Evolutionary conservation across 1,284 basidiomycete species (phyloP).

Genomic region (Cryptococcus floricola): DNA sequence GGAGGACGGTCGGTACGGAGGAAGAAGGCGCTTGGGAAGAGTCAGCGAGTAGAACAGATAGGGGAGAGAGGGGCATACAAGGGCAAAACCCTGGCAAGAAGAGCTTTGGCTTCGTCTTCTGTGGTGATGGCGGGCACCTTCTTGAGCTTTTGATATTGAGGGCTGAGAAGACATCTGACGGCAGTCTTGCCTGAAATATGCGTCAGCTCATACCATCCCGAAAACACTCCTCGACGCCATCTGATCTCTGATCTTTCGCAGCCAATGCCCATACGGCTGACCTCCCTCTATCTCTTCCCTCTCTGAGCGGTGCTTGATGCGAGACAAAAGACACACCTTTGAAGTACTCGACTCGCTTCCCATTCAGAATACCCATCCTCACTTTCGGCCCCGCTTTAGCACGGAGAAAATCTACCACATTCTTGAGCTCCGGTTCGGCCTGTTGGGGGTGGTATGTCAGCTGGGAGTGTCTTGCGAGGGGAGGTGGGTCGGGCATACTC

Average conservation of each 20-base stretch:
- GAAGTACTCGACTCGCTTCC: slow-evolving; percentile 96
- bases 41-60: background rate
- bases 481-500: background rate
- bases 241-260: too few relatives aligned
- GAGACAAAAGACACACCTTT: slow-evolving; percentile 67
- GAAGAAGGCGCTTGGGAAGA: slow-evolving; percentile 64
- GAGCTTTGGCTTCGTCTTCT: slow-evolving; percentile 70
- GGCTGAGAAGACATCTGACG: slow-evolving; percentile 83
- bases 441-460: slow-evolving; percentile 10
- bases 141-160: slow-evolving; percentile 84
- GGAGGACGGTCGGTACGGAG: slow-evolving; percentile 78
- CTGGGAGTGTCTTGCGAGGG: slow-evolving; percentile 26
- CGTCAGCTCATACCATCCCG: background rate
- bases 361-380: slow-evolving; percentile 82
- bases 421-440: slow-evolving; percentile 70
- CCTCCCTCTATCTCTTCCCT: too few relatives aligned
- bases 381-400: slow-evolving; percentile 84
- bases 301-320: background rate
- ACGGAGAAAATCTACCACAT: slow-evolving; percentile 78
- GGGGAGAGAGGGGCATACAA: slow-evolving; percentile 28
- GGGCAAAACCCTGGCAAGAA: slow-evolving; percentile 72
- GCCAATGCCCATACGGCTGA: too few relatives aligned
- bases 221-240: too few relatives aligned
- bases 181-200: slow-evolving; percentile 74
- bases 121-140: slow-evolving; percentile 70